Evolutionary conservation across 179 eudicot genomes (phyloP).

Genomic region (Heliamphora pulchella): DNA sequence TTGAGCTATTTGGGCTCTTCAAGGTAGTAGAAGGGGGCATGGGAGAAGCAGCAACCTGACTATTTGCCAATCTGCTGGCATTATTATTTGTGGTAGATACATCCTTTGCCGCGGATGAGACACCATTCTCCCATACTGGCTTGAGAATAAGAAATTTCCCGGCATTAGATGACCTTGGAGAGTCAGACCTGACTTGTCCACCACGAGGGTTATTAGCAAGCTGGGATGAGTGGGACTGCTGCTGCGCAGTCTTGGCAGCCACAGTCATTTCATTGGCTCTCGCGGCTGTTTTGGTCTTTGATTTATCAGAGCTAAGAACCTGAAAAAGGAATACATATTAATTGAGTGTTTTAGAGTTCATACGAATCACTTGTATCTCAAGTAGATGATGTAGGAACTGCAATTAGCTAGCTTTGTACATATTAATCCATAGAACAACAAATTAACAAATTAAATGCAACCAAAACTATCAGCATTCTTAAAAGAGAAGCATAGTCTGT

Average conservation of each 20-base stretch:
- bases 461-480: not conserved
- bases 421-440: not conserved
- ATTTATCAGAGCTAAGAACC: conserved; percentile 61
- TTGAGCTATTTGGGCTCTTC: conserved; percentile 31
- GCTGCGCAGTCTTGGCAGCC: conserved; percentile 39
- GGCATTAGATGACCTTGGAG: conserved; percentile 34
- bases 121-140: conserved; percentile 53
- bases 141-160: conserved; percentile 60
- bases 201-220: conserved; percentile 36
- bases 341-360: not conserved
- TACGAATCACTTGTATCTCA: not conserved
- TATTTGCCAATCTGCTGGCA: conserved; percentile 32
- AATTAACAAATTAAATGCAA: not conserved
- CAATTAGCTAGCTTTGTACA: not conserved
- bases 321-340: conserved; percentile 17
- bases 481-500: not conserved
- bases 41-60: conserved; percentile 35
- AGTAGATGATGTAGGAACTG: not conserved
- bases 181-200: conserved; percentile 44
- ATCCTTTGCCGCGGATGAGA: conserved; percentile 36
- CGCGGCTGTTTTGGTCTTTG: conserved; percentile 41
- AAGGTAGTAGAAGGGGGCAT: conserved; percentile 30
- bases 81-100: conserved; percentile 27
- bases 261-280: conserved; percentile 34
- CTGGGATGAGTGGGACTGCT: conserved; percentile 44